Evolutionary conservation across 345 rosid genomes (phyloP), one percentile per base, ranked within the genome.

Genomic region (Boechera divaricarpa): DNA sequence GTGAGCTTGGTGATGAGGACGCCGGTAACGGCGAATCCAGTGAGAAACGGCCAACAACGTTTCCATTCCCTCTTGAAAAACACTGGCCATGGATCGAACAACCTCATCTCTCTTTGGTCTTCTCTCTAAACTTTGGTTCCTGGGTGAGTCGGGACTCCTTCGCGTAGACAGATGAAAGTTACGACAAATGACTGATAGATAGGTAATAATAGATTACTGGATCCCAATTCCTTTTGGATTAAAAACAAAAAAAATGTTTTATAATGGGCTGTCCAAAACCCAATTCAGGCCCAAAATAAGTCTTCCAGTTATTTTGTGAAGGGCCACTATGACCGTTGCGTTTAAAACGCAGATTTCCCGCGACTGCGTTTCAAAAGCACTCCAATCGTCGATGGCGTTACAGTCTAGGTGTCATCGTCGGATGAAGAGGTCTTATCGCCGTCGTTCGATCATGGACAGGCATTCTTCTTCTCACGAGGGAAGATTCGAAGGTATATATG

Each of bases 51-150:
- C 97, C 97, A 94, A 63, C 79, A 88, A 5, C 96, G 88, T 68
- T 72, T 90, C 80, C 84, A 94, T 68, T 91, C 97, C 10, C 96
- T 83, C 91, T 74, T 87, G 91, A 91, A 94, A 87, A 91, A 90
- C 16, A 94, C 87, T 0, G 90, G 90, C 93, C 96, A 90, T 10
- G 90, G 90, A 84, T 90, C 93, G 76, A 90, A 88, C 84, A 75
- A 26, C 9, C 81, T 83, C 83, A 80, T 76, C 73, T 70, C 51
- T 33, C 32, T 51, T 26, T 15, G 9, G 53, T 58, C 71, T 21
- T 44, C 7, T 33, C 73, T 72, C 72, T 54, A 12, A 28, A 2
- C 35, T 56, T 44, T n/a, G 48, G 28, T 51, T 12, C 1, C 21
- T 29, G 65, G 13, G 0, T 59, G 73, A 53, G 58, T 32, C 62